Evolutionary conservation across 1,284 basidiomycete species (phyloP), one percentile per base, ranked within the genome.

Genomic region (Phylloboletellus chloephorus): DNA sequence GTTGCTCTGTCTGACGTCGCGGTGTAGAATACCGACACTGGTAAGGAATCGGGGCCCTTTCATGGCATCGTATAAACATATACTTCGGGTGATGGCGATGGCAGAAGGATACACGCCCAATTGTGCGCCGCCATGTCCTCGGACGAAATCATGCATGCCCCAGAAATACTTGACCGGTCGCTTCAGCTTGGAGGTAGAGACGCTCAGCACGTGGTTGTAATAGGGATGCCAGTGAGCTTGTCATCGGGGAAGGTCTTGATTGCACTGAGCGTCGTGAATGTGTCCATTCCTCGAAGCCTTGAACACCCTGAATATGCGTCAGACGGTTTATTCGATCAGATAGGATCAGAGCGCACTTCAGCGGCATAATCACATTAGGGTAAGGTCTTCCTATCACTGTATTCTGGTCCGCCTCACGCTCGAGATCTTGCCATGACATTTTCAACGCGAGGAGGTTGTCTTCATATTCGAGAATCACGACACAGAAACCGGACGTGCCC

Each of bases 141-240:
- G 31, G 8, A 49, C 35, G n/a, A 49, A 49, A 13, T 49, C 48
- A 17, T 49, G 42, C 7, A 48, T 28, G 2, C 48, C 38, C 48
- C 46, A 49, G 15, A 49, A 47, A 9, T 41, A 47, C 19, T 39
- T 39, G 10, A 49, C 46, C 0, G 45, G 49, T 1, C 42, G 49
- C 19, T 40, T 51, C 12, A 49, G 4, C 13, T 46, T 32, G 0
- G 39, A 36, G 9, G 24, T 2, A 2, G 13, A 26, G 1, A 46
- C 6, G 0, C 5, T 39, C 9, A 50, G 12, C 11, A 38, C 15
- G 2, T 37, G 41, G 10, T 47, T 44, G 8, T 47, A 1, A 44
- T 17, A 5, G 2, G 11, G 20, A 39, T 7, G 0, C 11, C 5
- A 2, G 2, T n/a, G 2, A 45, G 30, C 11, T 50, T 13, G 0